Evolutionary conservation across 1,284 basidiomycete species (phyloP), one percentile per base, ranked within the genome.

Genomic region (Schizopora paradoxa): DNA sequence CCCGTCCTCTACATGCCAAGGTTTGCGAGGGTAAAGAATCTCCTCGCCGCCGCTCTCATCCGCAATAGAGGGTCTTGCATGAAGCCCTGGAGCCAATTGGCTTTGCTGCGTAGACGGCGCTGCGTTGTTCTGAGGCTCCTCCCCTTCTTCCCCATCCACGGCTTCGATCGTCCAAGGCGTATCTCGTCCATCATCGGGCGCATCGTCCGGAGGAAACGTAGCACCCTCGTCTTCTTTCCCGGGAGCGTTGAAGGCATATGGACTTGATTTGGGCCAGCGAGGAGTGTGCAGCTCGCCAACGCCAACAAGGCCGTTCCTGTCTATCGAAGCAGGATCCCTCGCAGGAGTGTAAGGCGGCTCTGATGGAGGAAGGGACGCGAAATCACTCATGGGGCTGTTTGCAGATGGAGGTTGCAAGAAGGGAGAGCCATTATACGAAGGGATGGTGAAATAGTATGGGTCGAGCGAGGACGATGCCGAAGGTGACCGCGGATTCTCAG

Each of bases 231-330:
- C 38, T 29, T 42, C 34, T 27, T 41, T 21, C 5, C 52, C 50
- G 36, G 66, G 58, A 26, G 57, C 59, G 29, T 61, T 68, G 60
- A 65, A 54, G 27, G 64, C 61, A n/a, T n/a, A n/a, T n/a, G n/a
- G n/a, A n/a, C n/a, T n/a, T n/a, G n/a, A n/a, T 54, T 68, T 69
- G 45, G 78, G 76, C 94, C 93, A 99, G 53, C 93, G 79, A 29
- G 95, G 95, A n/a, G 95, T 98, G 5, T 92, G 74, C n/a, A 98
- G 78, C 66, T 98, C 95, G 29, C 95, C 95, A 7, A 98, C 88
- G 16, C 95, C 95, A 44, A 98, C 82, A 32, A 98, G 78, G 19
- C 82, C 88, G 13, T 83, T 77, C 45, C 95, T 76, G 68, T 99
- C 94, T 54, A 94, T 91, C 52, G 73, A 66, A 7, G 86, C 80